These are phyloP conservation scores for Waltiozyma sp. DNA, from an alignment of 1,139 yeast genomes.

Conservation along the genomic window DNA sequence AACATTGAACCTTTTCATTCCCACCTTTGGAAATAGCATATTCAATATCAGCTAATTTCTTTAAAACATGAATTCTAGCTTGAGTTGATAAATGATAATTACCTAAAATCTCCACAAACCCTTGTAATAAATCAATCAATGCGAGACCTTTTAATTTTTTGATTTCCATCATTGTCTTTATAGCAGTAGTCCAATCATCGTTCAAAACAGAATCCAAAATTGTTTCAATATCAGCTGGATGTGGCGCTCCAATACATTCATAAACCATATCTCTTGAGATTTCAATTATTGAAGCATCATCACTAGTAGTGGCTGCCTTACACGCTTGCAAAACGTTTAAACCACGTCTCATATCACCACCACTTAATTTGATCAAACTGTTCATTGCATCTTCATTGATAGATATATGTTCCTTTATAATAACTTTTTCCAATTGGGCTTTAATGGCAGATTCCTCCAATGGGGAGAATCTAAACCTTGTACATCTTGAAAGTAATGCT, in stretches of 20 bases:
- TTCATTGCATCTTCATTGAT: constrained; percentile 48
- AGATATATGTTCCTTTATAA: constrained; percentile 52
- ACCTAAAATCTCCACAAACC: constrained; percentile 61
- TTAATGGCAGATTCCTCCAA: constrained; percentile 56
- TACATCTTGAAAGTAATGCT: constrained; percentile 88
- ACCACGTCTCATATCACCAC: constrained; percentile 95
- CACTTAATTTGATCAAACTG: constrained; percentile 58
- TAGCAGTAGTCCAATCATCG: constrained; percentile 83
- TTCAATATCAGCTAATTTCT: constrained; percentile 76
- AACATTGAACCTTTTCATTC: constrained; percentile 77
- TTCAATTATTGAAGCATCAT: constrained; percentile 19
- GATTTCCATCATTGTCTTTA: constrained; percentile 48
- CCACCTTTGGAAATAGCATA: constrained; percentile 90
- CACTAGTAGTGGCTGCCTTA: constrained; percentile 52
- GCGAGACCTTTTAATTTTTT: constrained; percentile 78
- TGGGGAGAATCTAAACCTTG: constrained; percentile 89
- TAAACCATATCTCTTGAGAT: constrained; percentile 70
- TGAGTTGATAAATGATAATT: constrained; percentile 50
- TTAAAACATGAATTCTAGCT: constrained; percentile 53
- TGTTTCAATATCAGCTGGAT: constrained; percentile 71
- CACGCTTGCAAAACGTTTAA: constrained; percentile 92
- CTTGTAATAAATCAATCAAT: constrained; percentile 69
- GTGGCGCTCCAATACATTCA: constrained; percentile 94
- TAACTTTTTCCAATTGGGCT: constrained; percentile 56
- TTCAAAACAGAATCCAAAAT: constrained; percentile 67